Evolutionary conservation across 257 asterid species (phyloP), one percentile per base, ranked within the genome.

Genomic region (Fraxinus quadrangulata): DNA sequence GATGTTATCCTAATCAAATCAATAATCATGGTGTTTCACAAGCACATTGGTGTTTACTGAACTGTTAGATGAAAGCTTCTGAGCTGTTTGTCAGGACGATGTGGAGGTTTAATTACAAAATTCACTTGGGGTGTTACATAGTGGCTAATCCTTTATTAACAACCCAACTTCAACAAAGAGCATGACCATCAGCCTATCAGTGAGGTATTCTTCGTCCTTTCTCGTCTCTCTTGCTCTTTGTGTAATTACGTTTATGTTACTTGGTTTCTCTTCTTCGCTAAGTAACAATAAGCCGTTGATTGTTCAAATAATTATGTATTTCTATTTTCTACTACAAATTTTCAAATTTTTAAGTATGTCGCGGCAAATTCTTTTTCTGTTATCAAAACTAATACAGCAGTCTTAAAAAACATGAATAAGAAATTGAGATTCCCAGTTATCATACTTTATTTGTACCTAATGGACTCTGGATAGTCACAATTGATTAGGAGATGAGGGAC

Each of bases 181-280:
- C 40, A 47, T 45, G 81, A 82, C 30, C 31, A 66, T 77, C 83
- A 67, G 36, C 24, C 81, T 28, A 30, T 78, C 66, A 16, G 37
- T 45, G 80, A 86, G 89, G 94, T 85, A 78, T 49, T 63, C 74
- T 63, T 16, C 14, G 47, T 42, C 34, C 72, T 16, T 67, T 6
- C 59, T 30, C 61, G 36, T 68, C 71, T 78, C 40, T 36, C 40
- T 36, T 36, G 9, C 40, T 36, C 40, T 24, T 73, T 40, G 23
- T 76, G 16, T 24, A 21, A 17, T 16, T 26, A 39, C 19, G 11
- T 11, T 59, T 59, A 6, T 59, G 31, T 59, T 59, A n/a, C 28
- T 59, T 5, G 1, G 30, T 59, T 59, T n/a, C 13, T 56, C 26
- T 17, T 56, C 5, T 16, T 47, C 3, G n/a, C n/a, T 49, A 49